Evolutionary conservation across 2,329 filamentous ascomycete genomes (phyloP), one percentile per base, ranked within the genome.

Genomic region (Trichoderma koningiopsis): DNA sequence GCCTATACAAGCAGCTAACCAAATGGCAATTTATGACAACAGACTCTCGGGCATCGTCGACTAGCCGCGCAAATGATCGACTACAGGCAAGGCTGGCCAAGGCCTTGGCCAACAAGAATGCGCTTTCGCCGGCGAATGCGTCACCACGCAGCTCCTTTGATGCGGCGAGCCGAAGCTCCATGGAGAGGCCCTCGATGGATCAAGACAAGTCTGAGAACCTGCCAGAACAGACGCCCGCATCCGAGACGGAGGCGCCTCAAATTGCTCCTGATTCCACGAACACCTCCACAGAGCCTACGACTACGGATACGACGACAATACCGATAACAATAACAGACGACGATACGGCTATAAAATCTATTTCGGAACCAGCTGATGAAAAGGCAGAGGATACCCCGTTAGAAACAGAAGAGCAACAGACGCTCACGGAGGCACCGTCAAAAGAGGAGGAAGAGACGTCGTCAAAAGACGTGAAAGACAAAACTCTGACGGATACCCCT

Each of bases 81-180:
- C 84, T 99, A 55, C 94, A 97, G 77, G 94, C 97, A 78, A 88
- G 94, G 71, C 85, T 99, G 70, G 95, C 95, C 35, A 92, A 93
- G 76, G 96, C 94, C 35, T 88, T 97, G 75, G 93, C 91, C 3
- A 91, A 91, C 70, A 93, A 91, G 76, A 87, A 85, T 64, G 70
- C 72, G 35, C 69, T 72, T 14, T 72, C 66, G 14, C 58, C 61
- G 74, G 84, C 29, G 13, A 59, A 58, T 8, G 43, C 72, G 22
- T 81, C 80, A 37, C 79, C 79, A 7, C 77, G 80, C 33, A 79
- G 76, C 69, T 81, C 80, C 7, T 69, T 77, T 81, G 85, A 72
- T 63, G 74, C 74, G 24, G 71, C 73, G 0, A 75, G 73, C 53
- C 74, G 75, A 43, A 69, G 71, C 10, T 77, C 75, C 13, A 74